These are phyloP conservation scores for Wickerhamomyces silvicola DNA, from an alignment of 805 yeast genomes.

Conservation along the genomic window DNA sequence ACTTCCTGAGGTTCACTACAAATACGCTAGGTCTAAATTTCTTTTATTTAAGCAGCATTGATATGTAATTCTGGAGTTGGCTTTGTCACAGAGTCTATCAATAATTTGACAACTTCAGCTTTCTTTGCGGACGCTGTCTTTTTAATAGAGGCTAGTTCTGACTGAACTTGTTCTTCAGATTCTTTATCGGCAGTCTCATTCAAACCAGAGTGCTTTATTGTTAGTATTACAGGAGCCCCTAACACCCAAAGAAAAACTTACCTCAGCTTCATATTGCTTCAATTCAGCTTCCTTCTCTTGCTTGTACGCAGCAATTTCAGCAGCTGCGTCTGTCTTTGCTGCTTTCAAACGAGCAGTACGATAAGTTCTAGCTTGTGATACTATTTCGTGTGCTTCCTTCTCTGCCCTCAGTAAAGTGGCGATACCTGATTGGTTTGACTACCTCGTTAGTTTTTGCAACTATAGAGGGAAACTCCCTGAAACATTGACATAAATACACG, in stretches of 20 bases:
- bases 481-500: too few relatives aligned
- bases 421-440: constrained; percentile 21
- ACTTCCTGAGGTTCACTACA: too few relatives aligned
- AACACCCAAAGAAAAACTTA: too few relatives aligned
- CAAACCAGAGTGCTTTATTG: constrained; percentile 51
- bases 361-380: constrained; percentile 85
- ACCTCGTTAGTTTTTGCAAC: background rate
- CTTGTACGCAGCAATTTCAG: constrained; percentile 84
- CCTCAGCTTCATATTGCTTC: constrained; percentile 59
- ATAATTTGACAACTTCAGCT: constrained; percentile 59
- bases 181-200: constrained; percentile 72
- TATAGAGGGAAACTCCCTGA: background rate
- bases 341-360: constrained; percentile 87
- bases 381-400: constrained; percentile 95
- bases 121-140: constrained; percentile 58
- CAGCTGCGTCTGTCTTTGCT: constrained; percentile 88
- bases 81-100: constrained; percentile 70
- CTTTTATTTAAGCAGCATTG: constrained; percentile 43
- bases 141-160: constrained; percentile 64
- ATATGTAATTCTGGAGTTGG: constrained; percentile 82
- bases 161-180: constrained; percentile 68
- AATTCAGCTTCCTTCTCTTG: constrained; percentile 77
- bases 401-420: constrained; percentile 54
- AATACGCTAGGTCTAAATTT: background rate
- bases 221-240: constrained; percentile 22